Conservation (phyloP, 148 eudicot genomes). For the Cornus kousa region DNA sequence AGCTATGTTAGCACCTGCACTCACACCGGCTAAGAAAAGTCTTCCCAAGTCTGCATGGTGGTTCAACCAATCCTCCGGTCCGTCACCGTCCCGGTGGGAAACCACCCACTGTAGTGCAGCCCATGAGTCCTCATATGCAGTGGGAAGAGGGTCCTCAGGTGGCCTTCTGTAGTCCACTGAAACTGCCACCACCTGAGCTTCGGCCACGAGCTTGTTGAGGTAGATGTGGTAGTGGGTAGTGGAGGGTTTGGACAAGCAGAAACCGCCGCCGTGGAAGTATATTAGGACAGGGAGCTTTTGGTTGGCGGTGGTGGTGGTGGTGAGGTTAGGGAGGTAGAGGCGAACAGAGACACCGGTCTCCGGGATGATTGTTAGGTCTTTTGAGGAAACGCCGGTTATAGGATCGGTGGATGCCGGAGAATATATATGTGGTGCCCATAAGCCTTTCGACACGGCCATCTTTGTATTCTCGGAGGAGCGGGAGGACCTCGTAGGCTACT, state of each 20-base stretch:
- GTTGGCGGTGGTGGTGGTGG: background rate
- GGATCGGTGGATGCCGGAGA: constrained; percentile 23
- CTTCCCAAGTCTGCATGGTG: constrained; percentile 26
- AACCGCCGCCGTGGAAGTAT: constrained; percentile 44
- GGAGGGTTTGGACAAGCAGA: constrained; percentile 20
- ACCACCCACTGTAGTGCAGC: constrained; percentile 35
- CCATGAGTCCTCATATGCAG: constrained; percentile 38
- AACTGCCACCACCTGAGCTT: constrained; percentile 21
- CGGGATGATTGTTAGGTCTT: constrained; percentile 27
- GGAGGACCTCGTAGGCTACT: constrained; percentile 24
- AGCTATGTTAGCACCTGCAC: constrained; percentile 40
- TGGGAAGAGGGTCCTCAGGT: constrained; percentile 38
- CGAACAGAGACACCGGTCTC: constrained; percentile 26
- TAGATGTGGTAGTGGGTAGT: constrained; percentile 21
- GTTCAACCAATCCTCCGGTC: constrained; percentile 33
- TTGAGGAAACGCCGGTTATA: constrained; percentile 31
- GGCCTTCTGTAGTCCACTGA: constrained; percentile 35
- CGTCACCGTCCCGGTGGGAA: constrained; percentile 20
- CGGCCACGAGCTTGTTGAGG: constrained; percentile 23
- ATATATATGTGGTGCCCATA: background rate
- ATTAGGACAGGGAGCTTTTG: constrained; percentile 31
- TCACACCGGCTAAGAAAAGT: constrained; percentile 33
- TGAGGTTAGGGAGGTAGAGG: constrained; percentile 30
- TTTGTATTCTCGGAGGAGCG: constrained; percentile 23
- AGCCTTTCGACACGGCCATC: constrained; percentile 34